These are phyloP conservation scores for Microcos paniculata DNA, from an alignment of 345 rosid species.

Conservation along the genomic window DNA sequence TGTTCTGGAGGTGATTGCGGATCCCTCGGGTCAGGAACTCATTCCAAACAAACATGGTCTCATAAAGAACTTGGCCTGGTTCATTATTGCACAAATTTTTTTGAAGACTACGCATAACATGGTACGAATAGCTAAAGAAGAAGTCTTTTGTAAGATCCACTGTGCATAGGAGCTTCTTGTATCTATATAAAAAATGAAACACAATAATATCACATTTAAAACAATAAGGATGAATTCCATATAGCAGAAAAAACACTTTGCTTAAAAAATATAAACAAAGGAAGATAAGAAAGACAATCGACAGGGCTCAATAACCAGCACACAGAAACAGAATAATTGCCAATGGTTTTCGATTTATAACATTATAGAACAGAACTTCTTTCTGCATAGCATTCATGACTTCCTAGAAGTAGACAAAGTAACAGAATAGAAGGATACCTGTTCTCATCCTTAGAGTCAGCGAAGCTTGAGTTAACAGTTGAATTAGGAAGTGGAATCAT, in stretches of 20 bases:
- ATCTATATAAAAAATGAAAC: slow-evolving; percentile 52
- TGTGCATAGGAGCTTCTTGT: slow-evolving; percentile 88
- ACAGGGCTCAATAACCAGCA: background rate
- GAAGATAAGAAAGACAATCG: background rate
- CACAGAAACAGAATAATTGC: background rate
- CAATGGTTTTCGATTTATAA: slow-evolving; percentile 9
- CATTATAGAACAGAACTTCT: slow-evolving; percentile 1
- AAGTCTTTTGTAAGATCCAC: slow-evolving; percentile 98
- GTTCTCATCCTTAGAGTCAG: slow-evolving; percentile 67
- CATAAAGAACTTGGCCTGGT: slow-evolving; percentile 70
- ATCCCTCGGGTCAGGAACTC: slow-evolving; percentile 92
- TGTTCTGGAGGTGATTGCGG: slow-evolving; percentile 84
- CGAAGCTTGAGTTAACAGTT: slow-evolving; percentile 36
- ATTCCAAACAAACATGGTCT: slow-evolving; percentile 99
- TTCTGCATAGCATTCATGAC: slow-evolving; percentile 14
- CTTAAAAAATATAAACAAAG: background rate
- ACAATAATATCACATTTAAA: slow-evolving; percentile 11
- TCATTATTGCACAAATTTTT: slow-evolving; percentile 67
- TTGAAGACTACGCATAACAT: slow-evolving; percentile 92
- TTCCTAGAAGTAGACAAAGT: slow-evolving; percentile 7
- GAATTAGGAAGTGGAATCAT: slow-evolving; percentile 80
- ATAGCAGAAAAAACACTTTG: background rate
- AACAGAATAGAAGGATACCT: slow-evolving; percentile 51
- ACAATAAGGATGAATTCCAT: background rate
- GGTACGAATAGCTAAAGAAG: slow-evolving; percentile 98